Conservation (phyloP, 768 basidiomycete species). For the Russula vinacea region DNA sequence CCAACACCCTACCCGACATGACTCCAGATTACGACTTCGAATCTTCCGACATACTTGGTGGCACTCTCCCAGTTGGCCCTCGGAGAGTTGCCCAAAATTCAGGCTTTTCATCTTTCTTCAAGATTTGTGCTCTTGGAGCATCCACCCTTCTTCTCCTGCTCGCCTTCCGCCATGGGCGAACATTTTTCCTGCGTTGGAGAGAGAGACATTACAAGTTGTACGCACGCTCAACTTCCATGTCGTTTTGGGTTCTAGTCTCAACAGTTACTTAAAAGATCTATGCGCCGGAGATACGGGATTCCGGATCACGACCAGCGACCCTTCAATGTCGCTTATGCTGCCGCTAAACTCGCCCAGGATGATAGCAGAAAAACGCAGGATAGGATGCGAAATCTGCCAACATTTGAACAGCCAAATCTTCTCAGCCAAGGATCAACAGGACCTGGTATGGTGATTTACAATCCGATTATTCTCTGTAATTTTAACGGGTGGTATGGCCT, state of each 20-base stretch:
- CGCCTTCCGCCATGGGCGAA: constrained; percentile 34
- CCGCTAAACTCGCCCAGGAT: constrained; percentile 54
- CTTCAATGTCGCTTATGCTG: constrained; percentile 85
- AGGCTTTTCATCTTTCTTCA: constrained; percentile 26
- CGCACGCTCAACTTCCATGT: constrained; percentile 32
- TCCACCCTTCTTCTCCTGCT: constrained; percentile 31
- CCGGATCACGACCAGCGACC: constrained; percentile 79
- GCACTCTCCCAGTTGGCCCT: constrained; percentile 38
- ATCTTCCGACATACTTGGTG: constrained; percentile 69
- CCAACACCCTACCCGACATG: constrained; percentile 44
- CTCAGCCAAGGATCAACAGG: constrained; percentile 2
- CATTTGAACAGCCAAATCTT: neutral
- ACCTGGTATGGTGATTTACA: constrained; percentile 8
- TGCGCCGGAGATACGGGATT: constrained; percentile 76
- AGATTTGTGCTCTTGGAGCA: constrained; percentile 24
- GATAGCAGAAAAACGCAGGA: constrained; percentile 35
- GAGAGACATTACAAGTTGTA: constrained; percentile 67
- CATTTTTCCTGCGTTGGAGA: constrained; percentile 52
- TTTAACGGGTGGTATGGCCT: neutral
- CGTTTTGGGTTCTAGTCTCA: constrained; percentile 15
- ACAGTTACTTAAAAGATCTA: constrained; percentile 45
- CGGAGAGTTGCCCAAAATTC: constrained; percentile 26
- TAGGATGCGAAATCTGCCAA: constrained; percentile 11
- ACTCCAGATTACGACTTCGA: constrained; percentile 46
- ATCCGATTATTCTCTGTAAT: neutral